Percentiles rank a stretch among this genome's conserved stretches.
Evolutionary conservation across 2,329 filamentous ascomycete species (phyloP).

Genomic region (Calonectria ilicicola): DNA sequence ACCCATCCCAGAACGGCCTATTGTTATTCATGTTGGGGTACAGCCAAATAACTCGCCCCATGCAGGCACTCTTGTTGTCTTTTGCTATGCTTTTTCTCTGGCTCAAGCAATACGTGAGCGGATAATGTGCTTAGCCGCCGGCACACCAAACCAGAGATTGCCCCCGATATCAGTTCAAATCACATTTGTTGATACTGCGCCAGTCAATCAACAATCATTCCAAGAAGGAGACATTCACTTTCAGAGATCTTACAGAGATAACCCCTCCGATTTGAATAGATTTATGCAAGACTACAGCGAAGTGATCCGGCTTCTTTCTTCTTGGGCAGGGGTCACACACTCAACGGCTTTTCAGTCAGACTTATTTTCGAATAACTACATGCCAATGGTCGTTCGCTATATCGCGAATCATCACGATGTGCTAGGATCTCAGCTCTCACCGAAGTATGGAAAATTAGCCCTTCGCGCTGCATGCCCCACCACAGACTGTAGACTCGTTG

Average conservation of each 20-base stretch:
- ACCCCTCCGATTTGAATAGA: background rate
- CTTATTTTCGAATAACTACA: too few species aligned
- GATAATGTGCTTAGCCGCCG: background rate
- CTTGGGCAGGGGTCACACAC: too few species aligned
- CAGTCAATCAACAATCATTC: background rate
- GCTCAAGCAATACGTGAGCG: background rate
- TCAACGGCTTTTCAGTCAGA: too few species aligned
- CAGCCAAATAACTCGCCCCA: slow-evolving; percentile 24
- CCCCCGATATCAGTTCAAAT: background rate
- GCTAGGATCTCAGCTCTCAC: too few species aligned
- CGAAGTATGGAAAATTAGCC: too few species aligned
- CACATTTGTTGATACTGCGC: background rate
- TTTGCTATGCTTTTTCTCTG: slow-evolving; percentile 23
- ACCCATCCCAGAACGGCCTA: slow-evolving; percentile 13
- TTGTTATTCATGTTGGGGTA: slow-evolving; percentile 12
- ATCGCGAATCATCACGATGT: too few species aligned
- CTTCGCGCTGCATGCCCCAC: too few species aligned
- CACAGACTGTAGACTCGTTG: too few species aligned
- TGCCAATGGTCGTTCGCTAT: too few species aligned
- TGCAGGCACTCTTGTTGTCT: slow-evolving; percentile 21
- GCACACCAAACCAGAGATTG: background rate
- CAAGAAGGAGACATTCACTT: background rate
- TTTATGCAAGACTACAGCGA: background rate
- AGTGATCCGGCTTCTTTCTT: background rate
- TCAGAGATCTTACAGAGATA: background rate